These are phyloP conservation scores for Trichaptum fuscoviolaceum DNA, from an alignment of 768 basidiomycete genomes.

Conservation along the genomic window DNA sequence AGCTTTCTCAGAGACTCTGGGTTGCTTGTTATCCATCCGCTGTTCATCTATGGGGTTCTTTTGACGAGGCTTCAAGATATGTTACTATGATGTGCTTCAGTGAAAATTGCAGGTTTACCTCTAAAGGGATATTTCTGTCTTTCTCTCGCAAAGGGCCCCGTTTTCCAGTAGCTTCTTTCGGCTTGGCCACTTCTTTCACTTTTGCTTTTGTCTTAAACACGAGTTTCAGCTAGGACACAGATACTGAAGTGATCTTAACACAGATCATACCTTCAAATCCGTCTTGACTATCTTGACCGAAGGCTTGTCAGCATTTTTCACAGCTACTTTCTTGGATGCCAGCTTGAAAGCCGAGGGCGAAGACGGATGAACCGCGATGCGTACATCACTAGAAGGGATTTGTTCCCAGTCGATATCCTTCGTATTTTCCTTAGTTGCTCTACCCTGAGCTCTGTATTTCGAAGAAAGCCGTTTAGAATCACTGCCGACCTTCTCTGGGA, in stretches of 20 bases:
- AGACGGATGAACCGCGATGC: not conserved
- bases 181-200: not conserved
- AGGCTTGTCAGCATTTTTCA: not conserved
- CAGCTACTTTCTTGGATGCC: not conserved
- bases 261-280: not conserved
- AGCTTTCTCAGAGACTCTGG: not conserved
- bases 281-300: not conserved
- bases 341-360: not conserved
- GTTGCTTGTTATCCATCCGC: not conserved
- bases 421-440: not conserved
- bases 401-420: not conserved
- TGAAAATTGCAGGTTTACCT: not conserved
- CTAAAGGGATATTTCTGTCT: not conserved
- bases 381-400: not conserved
- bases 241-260: not conserved
- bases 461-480: not conserved
- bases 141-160: not conserved
- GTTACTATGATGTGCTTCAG: not conserved
- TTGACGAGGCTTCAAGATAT: not conserved
- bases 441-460: not conserved
- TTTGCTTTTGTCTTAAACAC: not conserved
- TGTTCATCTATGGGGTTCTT: too few species aligned
- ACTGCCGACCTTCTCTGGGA: not conserved
- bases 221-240: not conserved
- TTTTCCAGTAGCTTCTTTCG: not conserved